phyloP scores from a whole-genome alignment of 768 basidiomycete genomes.

The Pisolithus sp. region DNA sequence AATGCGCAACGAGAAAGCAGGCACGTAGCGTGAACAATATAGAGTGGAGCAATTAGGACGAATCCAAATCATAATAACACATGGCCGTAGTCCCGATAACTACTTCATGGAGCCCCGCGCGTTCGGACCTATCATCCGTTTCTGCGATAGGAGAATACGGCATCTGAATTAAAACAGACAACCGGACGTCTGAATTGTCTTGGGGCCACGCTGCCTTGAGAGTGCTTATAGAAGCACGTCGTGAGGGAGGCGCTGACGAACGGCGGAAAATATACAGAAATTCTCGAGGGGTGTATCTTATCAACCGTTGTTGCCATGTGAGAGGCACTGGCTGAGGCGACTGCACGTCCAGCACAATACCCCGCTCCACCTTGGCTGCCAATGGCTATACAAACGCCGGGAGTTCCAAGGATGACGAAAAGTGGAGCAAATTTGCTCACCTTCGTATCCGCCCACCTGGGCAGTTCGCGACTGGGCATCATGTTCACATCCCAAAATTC shows the following conservation, averaged over 20 bases:
- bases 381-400: slow-evolving; percentile 16
- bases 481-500: slow-evolving; percentile 18
- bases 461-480: slow-evolving; percentile 1
- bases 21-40: slow-evolving; percentile 7
- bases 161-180: slow-evolving; percentile 26
- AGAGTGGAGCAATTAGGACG: slow-evolving; percentile 7
- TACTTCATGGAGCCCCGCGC: slow-evolving; percentile 12
- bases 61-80: slow-evolving; percentile 8
- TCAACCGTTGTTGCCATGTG: slow-evolving; percentile 18
- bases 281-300: slow-evolving; percentile 17
- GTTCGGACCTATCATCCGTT: not conserved
- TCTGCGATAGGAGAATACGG: slow-evolving; percentile 10
- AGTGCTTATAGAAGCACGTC: not conserved
- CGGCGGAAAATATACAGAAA: slow-evolving; percentile 22
- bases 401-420: slow-evolving; percentile 3
- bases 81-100: slow-evolving; percentile 22
- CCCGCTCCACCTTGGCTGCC: slow-evolving; percentile 4
- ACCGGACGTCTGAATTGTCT: slow-evolving; percentile 18
- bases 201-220: slow-evolving; percentile 3
- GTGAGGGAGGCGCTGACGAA: slow-evolving; percentile 5
- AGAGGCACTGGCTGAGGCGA: slow-evolving; percentile 2
- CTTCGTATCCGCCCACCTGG: slow-evolving; percentile 13
- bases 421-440: slow-evolving; percentile 19
- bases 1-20: slow-evolving; percentile 3
- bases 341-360: not conserved